Conservation (phyloP, 768 basidiomycete species). For the Suillus bovinus region DNA sequence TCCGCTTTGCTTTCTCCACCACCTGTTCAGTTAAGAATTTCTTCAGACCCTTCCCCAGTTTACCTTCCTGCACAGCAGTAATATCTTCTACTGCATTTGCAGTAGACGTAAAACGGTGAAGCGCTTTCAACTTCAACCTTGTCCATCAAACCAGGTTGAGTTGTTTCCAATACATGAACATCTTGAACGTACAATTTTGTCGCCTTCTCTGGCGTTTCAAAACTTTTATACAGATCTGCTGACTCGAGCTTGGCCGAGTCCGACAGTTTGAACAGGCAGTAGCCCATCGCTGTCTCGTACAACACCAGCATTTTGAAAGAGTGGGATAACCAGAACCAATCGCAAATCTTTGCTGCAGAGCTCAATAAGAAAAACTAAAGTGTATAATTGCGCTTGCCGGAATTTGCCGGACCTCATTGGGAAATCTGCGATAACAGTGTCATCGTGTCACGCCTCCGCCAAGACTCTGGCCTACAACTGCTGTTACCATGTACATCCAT, state of each 20-base stretch:
- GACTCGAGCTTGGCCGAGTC: conserved; percentile 86
- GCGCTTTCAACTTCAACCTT: conserved; percentile 90
- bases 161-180: conserved; percentile 2
- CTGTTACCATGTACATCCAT: neutral
- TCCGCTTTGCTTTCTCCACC: conserved; percentile 86
- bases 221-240: conserved; percentile 88
- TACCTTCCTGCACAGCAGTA: conserved; percentile 88
- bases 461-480: neutral
- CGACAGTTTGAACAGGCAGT: conserved; percentile 95
- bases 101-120: conserved; percentile 96
- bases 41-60: conserved; percentile 89
- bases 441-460: neutral
- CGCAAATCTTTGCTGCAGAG: conserved; percentile 7
- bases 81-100: conserved; percentile 97
- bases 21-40: conserved; percentile 89
- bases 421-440: neutral
- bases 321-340: conserved; percentile 12
- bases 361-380: conserved; percentile 8
- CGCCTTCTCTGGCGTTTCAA: conserved; percentile 89
- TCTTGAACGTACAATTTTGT: conserved; percentile 76
- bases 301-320: conserved; percentile 80
- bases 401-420: neutral
- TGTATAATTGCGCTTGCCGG: neutral
- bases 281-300: conserved; percentile 95
- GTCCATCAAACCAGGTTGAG: conserved; percentile 8